A percentile compares a stretch with the other conserved stretches of the same genome.
Evolutionary conservation across 805 yeast genomes (phyloP).

Genomic region (Tetrapisispora iriomotensis): DNA sequence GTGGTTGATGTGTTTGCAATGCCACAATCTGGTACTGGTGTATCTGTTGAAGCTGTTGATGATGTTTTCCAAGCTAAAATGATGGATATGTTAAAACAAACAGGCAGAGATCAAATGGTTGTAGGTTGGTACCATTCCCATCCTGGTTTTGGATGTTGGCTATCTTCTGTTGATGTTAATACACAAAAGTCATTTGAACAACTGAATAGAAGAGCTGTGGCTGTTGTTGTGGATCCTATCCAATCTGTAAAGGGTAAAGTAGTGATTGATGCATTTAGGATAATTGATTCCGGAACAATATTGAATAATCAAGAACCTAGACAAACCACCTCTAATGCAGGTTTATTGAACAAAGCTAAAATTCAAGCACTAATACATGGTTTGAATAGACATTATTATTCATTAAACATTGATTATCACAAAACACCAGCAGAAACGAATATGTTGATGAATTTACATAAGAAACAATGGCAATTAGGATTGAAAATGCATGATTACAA

Average conservation of each 20-base stretch:
- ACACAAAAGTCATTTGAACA: slow-evolving; percentile 98
- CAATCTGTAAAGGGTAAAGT: slow-evolving; percentile 98
- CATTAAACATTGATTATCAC: slow-evolving; percentile 87
- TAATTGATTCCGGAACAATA: slow-evolving; percentile 75
- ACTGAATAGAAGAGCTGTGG: slow-evolving; percentile 90
- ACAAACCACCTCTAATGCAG: slow-evolving; percentile 92
- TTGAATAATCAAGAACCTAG: slow-evolving; percentile 98
- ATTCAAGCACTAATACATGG: slow-evolving; percentile 97
- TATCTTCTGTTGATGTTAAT: slow-evolving; percentile 92
- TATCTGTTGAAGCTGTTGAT: slow-evolving; percentile 97
- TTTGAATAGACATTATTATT: slow-evolving; percentile 90
- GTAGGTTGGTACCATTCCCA: slow-evolving; percentile 99
- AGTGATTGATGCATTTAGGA: slow-evolving; percentile 95
- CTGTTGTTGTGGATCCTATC: slow-evolving; percentile 97
- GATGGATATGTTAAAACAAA: slow-evolving; percentile 99
- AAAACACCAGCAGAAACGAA: slow-evolving; percentile 87
- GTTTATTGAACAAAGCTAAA: slow-evolving; percentile 89
- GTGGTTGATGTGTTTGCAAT: slow-evolving; percentile 98
- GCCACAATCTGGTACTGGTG: slow-evolving; percentile 99
- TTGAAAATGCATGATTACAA: slow-evolving; percentile 67
- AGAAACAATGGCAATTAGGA: slow-evolving; percentile 93
- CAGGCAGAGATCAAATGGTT: slow-evolving; percentile 98
- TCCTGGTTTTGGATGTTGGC: slow-evolving; percentile 99
- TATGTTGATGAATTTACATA: slow-evolving; percentile 89
- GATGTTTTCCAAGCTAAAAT: slow-evolving; percentile 97